phyloP scores from a whole-genome alignment of 1,284 basidiomycete genomes.

The Boletus putidus region DNA sequence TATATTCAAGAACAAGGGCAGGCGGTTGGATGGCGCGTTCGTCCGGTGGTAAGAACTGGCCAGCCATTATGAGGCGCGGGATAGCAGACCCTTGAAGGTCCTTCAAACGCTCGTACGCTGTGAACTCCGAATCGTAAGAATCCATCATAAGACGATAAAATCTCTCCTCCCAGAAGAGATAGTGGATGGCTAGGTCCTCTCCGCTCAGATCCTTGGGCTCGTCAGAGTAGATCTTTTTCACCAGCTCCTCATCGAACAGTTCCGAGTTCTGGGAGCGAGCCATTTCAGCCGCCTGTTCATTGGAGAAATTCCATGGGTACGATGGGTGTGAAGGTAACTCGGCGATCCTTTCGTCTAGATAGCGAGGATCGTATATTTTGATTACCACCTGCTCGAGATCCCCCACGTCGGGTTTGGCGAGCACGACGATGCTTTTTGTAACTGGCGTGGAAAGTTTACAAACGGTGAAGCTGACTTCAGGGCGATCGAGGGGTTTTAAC shows the following conservation, averaged over 20 bases:
- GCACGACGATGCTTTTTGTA: slow-evolving; percentile 1
- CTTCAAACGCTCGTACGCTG: neutral
- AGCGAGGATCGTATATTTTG: slow-evolving; percentile 13
- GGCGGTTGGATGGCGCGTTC: slow-evolving; percentile 2
- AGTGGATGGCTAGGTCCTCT: neutral
- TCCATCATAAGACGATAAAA: neutral
- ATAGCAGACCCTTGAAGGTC: slow-evolving; percentile 5
- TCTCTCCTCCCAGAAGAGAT: neutral
- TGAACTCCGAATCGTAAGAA: neutral
- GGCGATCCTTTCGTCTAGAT: neutral
- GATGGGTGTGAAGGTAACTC: neutral
- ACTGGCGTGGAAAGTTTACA: slow-evolving; percentile 6
- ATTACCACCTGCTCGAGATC: neutral
- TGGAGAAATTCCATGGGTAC: slow-evolving; percentile 5
- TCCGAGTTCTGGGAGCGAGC: neutral
- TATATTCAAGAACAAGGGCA: slow-evolving; percentile 7
- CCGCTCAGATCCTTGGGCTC: neutral
- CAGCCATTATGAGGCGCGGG: neutral
- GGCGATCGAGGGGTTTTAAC: neutral
- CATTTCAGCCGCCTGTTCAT: neutral
- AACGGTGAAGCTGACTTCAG: neutral
- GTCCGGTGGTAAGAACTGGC: neutral
- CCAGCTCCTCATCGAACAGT: neutral
- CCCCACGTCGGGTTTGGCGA: neutral
- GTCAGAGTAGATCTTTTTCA: neutral